Percentiles rank a stretch among this genome's conserved stretches.
Conservation (phyloP, 2,329 filamentous ascomycete genomes). For the Monosporascus sp. region DNA sequence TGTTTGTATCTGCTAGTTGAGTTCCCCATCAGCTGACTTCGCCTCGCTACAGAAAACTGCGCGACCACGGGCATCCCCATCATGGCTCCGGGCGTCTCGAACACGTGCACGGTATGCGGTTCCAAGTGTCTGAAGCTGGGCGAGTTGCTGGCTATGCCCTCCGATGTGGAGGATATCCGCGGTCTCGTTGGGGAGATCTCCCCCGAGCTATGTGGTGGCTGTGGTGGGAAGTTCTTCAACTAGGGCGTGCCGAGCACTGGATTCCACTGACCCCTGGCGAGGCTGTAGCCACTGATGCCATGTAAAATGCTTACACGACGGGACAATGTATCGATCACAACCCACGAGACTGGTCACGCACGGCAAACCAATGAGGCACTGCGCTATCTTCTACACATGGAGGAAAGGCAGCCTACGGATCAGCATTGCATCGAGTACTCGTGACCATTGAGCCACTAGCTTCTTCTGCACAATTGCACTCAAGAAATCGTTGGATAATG, state of each 20-base stretch:
- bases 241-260: background rate
- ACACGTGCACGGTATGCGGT: slow-evolving; percentile 50
- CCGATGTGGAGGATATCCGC: slow-evolving; percentile 12
- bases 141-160: slow-evolving; percentile 28
- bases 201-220: slow-evolving; percentile 21
- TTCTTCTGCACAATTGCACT: too few species aligned
- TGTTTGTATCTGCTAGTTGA: background rate
- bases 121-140: slow-evolving; percentile 42
- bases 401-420: too few species aligned
- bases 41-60: slow-evolving; percentile 38
- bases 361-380: too few species aligned
- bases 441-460: too few species aligned
- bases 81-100: slow-evolving; percentile 46
- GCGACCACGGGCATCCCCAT: slow-evolving; percentile 50
- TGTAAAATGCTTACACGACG: too few species aligned
- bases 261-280: too few species aligned
- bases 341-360: too few species aligned
- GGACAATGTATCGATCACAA: too few species aligned
- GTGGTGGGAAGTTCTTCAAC: slow-evolving; percentile 25
- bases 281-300: too few species aligned
- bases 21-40: background rate
- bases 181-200: slow-evolving; percentile 19
- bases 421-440: too few species aligned
- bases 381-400: too few species aligned
- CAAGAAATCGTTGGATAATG: too few species aligned